Percentiles rank a stretch among this genome's conserved stretches.
Evolutionary conservation across 805 yeast genomes (phyloP).

Genomic region (Myxozyma neotropica): DNA sequence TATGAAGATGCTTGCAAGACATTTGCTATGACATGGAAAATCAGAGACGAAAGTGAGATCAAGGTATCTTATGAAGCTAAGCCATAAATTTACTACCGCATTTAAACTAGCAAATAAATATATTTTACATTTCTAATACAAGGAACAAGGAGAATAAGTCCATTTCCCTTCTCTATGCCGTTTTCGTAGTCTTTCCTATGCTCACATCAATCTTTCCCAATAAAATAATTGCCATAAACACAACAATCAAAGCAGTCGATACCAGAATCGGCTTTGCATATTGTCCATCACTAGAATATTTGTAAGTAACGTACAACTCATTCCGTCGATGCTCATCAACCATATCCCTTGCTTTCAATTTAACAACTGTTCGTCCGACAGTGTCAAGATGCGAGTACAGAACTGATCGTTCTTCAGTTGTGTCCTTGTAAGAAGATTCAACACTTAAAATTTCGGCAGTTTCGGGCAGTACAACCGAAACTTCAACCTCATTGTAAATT

Average conservation of each 20-base stretch:
- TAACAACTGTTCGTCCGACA: constrained; percentile 75
- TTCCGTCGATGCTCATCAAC: constrained; percentile 66
- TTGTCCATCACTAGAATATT: constrained; percentile 56
- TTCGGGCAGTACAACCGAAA: constrained; percentile 81
- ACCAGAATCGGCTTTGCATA: constrained; percentile 68
- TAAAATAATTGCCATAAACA: constrained; percentile 55
- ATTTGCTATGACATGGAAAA: constrained; percentile 31
- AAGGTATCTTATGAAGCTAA: neutral
- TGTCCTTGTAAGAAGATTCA: constrained; percentile 1
- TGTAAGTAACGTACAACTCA: constrained; percentile 57
- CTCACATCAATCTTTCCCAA: constrained; percentile 24
- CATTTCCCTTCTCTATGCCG: too few species aligned
- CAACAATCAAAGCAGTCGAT: constrained; percentile 48
- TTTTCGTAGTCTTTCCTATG: constrained; percentile 5
- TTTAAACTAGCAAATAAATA: neutral
- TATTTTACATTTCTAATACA: too few species aligned
- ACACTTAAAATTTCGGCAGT: constrained; percentile 52
- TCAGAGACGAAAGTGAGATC: constrained; percentile 25
- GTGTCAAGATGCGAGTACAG: constrained; percentile 56
- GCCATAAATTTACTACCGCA: neutral
- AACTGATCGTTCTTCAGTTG: constrained; percentile 51
- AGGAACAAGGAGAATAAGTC: too few species aligned
- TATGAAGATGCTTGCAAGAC: constrained; percentile 32
- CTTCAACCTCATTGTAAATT: constrained; percentile 62
- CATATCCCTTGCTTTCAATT: constrained; percentile 60